These are phyloP conservation scores for Cladophialophora psammophila DNA, from an alignment of 2,329 filamentous ascomycete genomes.

Conservation along the genomic window DNA sequence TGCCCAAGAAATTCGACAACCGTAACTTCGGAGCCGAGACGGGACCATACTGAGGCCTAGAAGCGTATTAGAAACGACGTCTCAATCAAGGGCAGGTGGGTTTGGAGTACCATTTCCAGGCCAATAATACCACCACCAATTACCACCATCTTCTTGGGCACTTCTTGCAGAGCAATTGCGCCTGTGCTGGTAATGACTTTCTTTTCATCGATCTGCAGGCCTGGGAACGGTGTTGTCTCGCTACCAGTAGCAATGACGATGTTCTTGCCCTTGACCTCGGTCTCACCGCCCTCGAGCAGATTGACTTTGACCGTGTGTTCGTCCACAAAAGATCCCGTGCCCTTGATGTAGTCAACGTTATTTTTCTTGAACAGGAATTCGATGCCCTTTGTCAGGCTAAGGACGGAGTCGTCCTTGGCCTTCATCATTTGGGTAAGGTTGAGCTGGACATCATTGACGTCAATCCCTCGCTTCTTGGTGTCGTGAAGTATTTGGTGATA, in stretches of 20 bases:
- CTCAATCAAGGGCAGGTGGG: no score
- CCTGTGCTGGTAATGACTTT: slow-evolving; percentile 96
- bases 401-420: slow-evolving; percentile 92
- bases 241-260: slow-evolving; percentile 97
- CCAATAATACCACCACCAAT: slow-evolving; percentile 99
- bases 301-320: slow-evolving; percentile 92
- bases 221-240: slow-evolving; percentile 95
- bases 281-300: slow-evolving; percentile 89
- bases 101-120: slow-evolving; percentile 79
- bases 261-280: slow-evolving; percentile 88
- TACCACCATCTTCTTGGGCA: slow-evolving; percentile 95
- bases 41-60: slow-evolving; percentile 88
- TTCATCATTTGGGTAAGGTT: slow-evolving; percentile 98
- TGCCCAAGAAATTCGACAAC: slow-evolving; percentile 96
- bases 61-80: slow-evolving; percentile 12
- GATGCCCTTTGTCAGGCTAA: slow-evolving; percentile 90
- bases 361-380: slow-evolving; percentile 99
- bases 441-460: slow-evolving; percentile 95
- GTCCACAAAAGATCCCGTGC: slow-evolving; percentile 82
- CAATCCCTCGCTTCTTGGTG: slow-evolving; percentile 95
- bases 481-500: slow-evolving; percentile 98
- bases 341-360: slow-evolving; percentile 97
- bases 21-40: slow-evolving; percentile 91
- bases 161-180: slow-evolving; percentile 84
- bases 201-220: slow-evolving; percentile 95